Base-by-base conservation (phyloP, 2,329 filamentous ascomycete species). In the Pestalotiopsis fici region DNA sequence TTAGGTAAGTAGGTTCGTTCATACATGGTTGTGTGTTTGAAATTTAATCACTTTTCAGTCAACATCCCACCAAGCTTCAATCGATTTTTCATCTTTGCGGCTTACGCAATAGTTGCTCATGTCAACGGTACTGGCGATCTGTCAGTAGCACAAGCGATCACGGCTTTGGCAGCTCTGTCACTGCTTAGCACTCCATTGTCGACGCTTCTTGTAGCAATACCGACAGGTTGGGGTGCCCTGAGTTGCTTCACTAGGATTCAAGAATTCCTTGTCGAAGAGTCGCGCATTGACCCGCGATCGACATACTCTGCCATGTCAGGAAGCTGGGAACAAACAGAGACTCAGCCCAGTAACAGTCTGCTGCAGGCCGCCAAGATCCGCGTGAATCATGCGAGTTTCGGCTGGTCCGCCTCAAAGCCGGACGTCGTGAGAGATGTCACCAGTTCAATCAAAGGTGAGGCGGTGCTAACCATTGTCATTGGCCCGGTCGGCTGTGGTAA, bases 231-330 rank as follows among this genome's bases (percentile, higher is more conserved):
- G 37, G 68, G 72, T 43, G 71, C 72, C 21, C 64, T 76, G 50
- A 73, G 74, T 4, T 77, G 74, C 43, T 76, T 77, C 64, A 67
- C 65, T 43, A 69, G 75, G 2, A 75, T 76, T 18, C 70, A 76
- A 50, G 55, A 65, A 3, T 76, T 66, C 54, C 66, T 69, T 6
- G 18, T 66, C 6, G 35, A 66, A 31, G 13, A 50, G 56, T 59
- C 50, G 15, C 31, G 55, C 31, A 25, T 47, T 6, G 50, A 63
- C 12, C 31, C 15, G 37, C 21, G 56, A 50, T 18, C 43, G 39
- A 54, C 31, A 35, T 6, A 35, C 31, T 35, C 31, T 35, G 31
- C 31, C 6, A 35, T 11, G 31, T 11, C 31, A 11, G 31, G 31
- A 35, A 35, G 31, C 31, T 35, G 31, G 7, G 31, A 35, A 35